A percentile compares a stretch with the other conserved stretches of the same genome.
These are phyloP conservation scores for Aegilops sharonensis DNA, from an alignment of 176 grass and related monocot genomes.

Conservation along the genomic window DNA sequence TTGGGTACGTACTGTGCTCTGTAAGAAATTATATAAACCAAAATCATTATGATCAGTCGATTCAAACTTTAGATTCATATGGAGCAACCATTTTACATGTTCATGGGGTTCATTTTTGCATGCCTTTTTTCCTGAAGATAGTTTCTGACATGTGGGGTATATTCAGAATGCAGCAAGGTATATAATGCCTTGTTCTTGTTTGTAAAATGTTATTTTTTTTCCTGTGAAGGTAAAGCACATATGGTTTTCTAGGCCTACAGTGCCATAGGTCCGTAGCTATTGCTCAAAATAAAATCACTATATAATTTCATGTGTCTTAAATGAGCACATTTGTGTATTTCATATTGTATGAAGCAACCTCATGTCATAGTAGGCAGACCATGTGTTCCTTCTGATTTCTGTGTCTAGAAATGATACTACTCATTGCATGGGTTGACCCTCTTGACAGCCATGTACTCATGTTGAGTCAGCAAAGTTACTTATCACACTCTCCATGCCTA, in stretches of 20 bases:
- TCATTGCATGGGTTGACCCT: neutral
- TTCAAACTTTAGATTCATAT: neutral
- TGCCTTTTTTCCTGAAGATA: neutral
- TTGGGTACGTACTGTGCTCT: neutral
- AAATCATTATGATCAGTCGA: neutral
- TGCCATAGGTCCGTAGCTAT: neutral
- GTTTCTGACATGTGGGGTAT: neutral
- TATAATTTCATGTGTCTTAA: neutral
- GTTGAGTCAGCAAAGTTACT: neutral
- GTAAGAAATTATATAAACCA: neutral
- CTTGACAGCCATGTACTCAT: neutral
- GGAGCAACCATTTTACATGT: neutral
- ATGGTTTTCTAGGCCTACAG: neutral
- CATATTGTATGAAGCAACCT: slow-evolving; percentile 1
- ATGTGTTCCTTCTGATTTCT: neutral
- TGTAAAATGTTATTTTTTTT: neutral
- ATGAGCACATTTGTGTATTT: slow-evolving; percentile 2
- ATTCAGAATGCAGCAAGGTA: neutral
- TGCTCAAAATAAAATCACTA: slow-evolving; percentile 8
- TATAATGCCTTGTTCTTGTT: neutral
- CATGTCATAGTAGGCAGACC: neutral
- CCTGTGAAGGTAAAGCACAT: neutral
- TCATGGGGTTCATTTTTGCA: neutral
- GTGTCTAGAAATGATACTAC: neutral
- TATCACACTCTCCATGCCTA: neutral